Evolutionary conservation across 2,329 filamentous ascomycete species (phyloP), one percentile per base, ranked within the genome.

Genomic region (Pseudogymnoascus sp.): DNA sequence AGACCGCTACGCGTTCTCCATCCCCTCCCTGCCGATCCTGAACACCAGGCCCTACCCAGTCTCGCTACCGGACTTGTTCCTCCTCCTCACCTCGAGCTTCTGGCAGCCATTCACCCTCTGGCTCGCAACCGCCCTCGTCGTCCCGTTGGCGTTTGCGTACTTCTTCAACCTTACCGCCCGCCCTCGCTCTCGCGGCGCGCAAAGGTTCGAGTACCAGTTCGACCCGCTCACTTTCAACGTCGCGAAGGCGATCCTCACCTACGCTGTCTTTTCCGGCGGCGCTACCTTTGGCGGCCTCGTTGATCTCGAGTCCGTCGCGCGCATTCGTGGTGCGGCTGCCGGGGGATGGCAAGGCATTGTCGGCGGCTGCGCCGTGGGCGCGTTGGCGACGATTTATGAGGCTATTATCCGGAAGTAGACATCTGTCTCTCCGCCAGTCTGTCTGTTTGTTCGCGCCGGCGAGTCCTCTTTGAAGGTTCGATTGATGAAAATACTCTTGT

Each of bases 141-240:
- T 93, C 29, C 93, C 93, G 1, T 78, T 87, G 60, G 66, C 89
- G 33, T 80, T 86, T 44, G 91, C 90, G 26, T 97, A 95, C 79
- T 96, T 97, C 74, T 89, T 96, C 83, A 97, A 97, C 76, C 76
- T 97, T 71, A 90, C 87, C 40, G 24, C 35, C 6, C 19, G 60
- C 2, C 26, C n/a, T 78, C 80, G 59, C 82, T 37, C 31, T 6
- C 35, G 31, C 79, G 70, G 80, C 68, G 64, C 78, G 74, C 70
- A 75, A 74, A 72, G 74, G 53, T 73, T 77, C 40, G 82, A 85
- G 67, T 86, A 87, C 67, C 78, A 81, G 5, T 86, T 93, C 67
- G 95, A 99, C 74, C 93, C 93, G 3, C 78, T 97, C 72, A 89
- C 88, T 21, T 99, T 96, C 78, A 96, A 93, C 78, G 86, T 97